Conservation (phyloP, 2,329 filamentous ascomycete species). For the Pestalotiopsis sp. region DNA sequence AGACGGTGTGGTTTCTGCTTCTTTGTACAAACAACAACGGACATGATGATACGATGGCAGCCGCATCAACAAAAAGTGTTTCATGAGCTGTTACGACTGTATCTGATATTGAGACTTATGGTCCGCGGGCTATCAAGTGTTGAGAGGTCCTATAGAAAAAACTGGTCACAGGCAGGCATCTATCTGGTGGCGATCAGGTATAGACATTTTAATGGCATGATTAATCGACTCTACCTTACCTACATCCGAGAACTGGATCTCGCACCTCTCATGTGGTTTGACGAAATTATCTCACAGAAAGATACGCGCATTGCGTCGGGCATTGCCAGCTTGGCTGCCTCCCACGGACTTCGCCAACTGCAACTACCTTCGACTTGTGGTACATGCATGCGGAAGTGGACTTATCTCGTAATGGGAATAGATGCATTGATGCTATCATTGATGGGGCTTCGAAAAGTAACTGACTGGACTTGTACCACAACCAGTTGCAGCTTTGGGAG, state of each 20-base stretch:
- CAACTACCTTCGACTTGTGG: too few species aligned
- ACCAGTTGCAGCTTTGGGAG: too few species aligned
- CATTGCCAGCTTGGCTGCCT: neutral
- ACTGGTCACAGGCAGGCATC: conserved; percentile 8
- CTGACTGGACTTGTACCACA: too few species aligned
- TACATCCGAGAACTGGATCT: neutral
- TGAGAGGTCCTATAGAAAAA: conserved; percentile 9
- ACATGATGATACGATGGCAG: neutral
- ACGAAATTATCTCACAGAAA: neutral
- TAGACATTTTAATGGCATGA: conserved; percentile 15
- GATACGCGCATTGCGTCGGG: too few species aligned
- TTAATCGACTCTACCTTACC: neutral
- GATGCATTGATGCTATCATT: too few species aligned
- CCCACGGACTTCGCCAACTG: too few species aligned
- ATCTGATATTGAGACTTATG: neutral
- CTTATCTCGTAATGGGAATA: too few species aligned
- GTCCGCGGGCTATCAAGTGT: conserved; percentile 11
- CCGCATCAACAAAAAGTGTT: neutral
- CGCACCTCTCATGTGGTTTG: neutral
- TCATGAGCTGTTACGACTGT: conserved; percentile 4
- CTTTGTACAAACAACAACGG: conserved; percentile 7
- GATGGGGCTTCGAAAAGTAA: too few species aligned
- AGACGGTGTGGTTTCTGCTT: conserved; percentile 4
- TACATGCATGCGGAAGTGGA: too few species aligned
- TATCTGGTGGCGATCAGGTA: conserved; percentile 7